Evolutionary conservation across 352 stramenopile species (phyloP), one percentile per base, ranked within the genome.

Genomic region (Thalassiosira ordinaria): DNA sequence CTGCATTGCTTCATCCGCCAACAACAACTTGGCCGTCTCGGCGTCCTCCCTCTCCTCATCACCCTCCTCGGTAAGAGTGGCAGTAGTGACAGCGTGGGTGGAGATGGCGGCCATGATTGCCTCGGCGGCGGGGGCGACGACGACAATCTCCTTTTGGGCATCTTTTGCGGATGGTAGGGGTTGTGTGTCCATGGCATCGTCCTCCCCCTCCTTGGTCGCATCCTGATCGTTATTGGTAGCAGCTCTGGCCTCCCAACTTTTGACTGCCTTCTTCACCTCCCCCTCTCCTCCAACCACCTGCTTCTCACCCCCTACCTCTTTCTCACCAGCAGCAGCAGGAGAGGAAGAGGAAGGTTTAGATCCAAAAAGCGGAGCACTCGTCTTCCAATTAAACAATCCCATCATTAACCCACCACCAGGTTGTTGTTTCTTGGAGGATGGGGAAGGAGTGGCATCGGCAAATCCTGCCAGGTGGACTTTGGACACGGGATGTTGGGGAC

Each of bases 391-490:
- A n/a, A n/a, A n/a, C n/a, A n/a, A n/a, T n/a, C n/a, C n/a, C n/a
- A n/a, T n/a, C n/a, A n/a, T n/a, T n/a, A n/a, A n/a, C n/a, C n/a
- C n/a, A n/a, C n/a, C n/a, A n/a, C n/a, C n/a, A 5, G 31, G 53
- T 7, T 8, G 9, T 8, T 18, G 3, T 18, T 26, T 29, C 22
- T 64, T 49, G 3, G 18, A 6, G 5, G 27, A 27, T 13, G 66
- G 66, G 9, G 66, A 75, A 27, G 66, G 66, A 39, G 24, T 44
- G 22, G 66, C 66, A 39, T 75, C 66, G 6, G 66, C 66, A 16
- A 75, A 75, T 8, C 66, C 66, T 2, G 39, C 52, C 2, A 66
- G 51, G 53, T 65, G 51, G 56, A 66, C 62, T n/a, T n/a, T n/a
- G n/a, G n/a, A n/a, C n/a, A n/a, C n/a, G n/a, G n/a, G n/a, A n/a